These are phyloP conservation scores for Chrysosporium queenslandicum DNA, from an alignment of 2,329 filamentous ascomycete species.

Conservation along the genomic window DNA sequence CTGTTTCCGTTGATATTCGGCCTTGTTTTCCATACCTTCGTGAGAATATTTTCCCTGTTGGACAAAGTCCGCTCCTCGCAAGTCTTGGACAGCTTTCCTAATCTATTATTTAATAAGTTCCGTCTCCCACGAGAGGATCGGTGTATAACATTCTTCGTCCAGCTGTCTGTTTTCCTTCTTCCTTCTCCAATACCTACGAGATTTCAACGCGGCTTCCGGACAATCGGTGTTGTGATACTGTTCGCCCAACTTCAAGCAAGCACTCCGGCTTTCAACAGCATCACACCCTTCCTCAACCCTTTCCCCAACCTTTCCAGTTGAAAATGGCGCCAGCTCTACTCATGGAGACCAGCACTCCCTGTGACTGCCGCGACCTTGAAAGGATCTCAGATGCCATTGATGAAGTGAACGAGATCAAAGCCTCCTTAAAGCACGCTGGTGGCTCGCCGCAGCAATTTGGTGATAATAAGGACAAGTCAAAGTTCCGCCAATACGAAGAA, in stretches of 20 bases:
- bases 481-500: slow-evolving; percentile 67
- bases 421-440: slow-evolving; percentile 16
- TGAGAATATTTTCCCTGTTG: neutral
- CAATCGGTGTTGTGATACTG: neutral
- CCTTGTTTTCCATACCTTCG: slow-evolving; percentile 4
- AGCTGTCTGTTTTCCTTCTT: neutral
- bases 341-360: neutral
- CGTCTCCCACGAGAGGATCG: neutral
- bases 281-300: neutral
- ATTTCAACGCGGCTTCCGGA: neutral
- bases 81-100: neutral
- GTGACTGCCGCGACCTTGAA: slow-evolving; percentile 12
- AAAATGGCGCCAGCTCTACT: slow-evolving; percentile 15
- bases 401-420: slow-evolving; percentile 51
- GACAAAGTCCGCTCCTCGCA: neutral
- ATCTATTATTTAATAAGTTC: neutral
- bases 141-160: neutral
- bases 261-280: neutral
- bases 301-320: neutral
- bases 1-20: slow-evolving; percentile 5
- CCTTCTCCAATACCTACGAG: neutral
- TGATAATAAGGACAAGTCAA: slow-evolving; percentile 19
- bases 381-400: slow-evolving; percentile 45
- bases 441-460: neutral
- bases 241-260: neutral